Evolutionary conservation across 2,329 filamentous ascomycete genomes (phyloP).

Genomic region (Eurotiales sp.): DNA sequence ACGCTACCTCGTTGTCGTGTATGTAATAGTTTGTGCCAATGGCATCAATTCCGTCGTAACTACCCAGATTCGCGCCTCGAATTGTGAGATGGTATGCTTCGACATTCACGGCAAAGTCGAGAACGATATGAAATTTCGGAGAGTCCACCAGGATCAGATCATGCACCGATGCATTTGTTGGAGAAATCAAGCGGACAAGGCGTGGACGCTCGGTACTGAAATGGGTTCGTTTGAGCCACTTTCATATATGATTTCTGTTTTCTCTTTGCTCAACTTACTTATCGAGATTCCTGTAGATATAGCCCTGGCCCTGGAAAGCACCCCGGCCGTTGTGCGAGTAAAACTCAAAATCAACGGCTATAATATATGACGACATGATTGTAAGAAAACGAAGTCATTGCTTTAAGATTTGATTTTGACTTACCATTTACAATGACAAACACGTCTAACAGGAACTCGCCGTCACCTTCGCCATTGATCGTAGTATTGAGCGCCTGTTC

Average conservation of each 20-base stretch:
- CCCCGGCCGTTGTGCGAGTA: constrained; percentile 32
- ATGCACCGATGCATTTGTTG: constrained; percentile 26
- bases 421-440: constrained; percentile 31
- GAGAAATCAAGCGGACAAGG: constrained; percentile 23
- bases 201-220: constrained; percentile 20
- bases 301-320: constrained; percentile 35
- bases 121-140: constrained; percentile 36
- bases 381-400: not conserved
- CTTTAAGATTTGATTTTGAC: not conserved
- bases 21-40: constrained; percentile 36
- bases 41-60: constrained; percentile 36
- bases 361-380: not conserved
- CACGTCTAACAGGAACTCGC: constrained; percentile 26
- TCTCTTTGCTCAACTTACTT: constrained; percentile 27
- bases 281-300: constrained; percentile 27
- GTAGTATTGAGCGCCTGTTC: constrained; percentile 25
- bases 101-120: constrained; percentile 34
- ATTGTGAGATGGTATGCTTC: constrained; percentile 38
- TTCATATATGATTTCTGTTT: no score
- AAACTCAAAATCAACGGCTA: constrained; percentile 33
- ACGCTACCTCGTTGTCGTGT: constrained; percentile 30
- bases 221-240: no score
- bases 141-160: constrained; percentile 31
- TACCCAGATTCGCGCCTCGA: constrained; percentile 33
- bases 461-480: constrained; percentile 33